phyloP scores from a whole-genome alignment of 2,329 filamentous ascomycete species.

The Sclerotinia nivalis region DNA sequence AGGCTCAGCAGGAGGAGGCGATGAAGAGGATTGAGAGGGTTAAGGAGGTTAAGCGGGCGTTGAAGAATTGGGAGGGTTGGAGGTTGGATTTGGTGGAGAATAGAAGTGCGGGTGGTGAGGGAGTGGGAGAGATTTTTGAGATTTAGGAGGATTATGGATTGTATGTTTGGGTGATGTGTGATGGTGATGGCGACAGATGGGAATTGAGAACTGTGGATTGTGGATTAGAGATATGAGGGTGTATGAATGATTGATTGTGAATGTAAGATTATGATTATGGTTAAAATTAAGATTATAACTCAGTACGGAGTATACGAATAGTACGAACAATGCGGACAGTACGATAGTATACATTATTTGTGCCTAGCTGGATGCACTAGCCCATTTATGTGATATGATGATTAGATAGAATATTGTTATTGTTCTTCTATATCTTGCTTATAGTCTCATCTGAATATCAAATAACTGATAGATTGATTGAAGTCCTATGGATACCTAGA shows the following conservation, averaged over 20 bases:
- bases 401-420: too few species aligned
- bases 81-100: slow-evolving; percentile 64
- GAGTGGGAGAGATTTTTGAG: slow-evolving; percentile 65
- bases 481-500: too few species aligned
- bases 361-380: too few species aligned
- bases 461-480: too few species aligned
- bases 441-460: too few species aligned
- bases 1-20: slow-evolving; percentile 62
- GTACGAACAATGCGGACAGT: background rate
- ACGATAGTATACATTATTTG: too few species aligned
- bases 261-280: too few species aligned
- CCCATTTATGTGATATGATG: too few species aligned
- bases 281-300: background rate
- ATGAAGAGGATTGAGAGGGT: slow-evolving; percentile 62
- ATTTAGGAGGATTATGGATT: slow-evolving; percentile 44
- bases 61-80: slow-evolving; percentile 70
- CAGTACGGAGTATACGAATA: background rate
- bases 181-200: background rate
- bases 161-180: background rate
- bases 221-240: background rate
- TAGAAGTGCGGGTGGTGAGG: slow-evolving; percentile 51
- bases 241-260: background rate
- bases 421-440: too few species aligned
- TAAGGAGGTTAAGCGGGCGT: slow-evolving; percentile 61
- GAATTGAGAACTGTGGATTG: background rate